Base-by-base conservation (phyloP, 305 asterid species). In the Fraxinus sp. region DNA sequence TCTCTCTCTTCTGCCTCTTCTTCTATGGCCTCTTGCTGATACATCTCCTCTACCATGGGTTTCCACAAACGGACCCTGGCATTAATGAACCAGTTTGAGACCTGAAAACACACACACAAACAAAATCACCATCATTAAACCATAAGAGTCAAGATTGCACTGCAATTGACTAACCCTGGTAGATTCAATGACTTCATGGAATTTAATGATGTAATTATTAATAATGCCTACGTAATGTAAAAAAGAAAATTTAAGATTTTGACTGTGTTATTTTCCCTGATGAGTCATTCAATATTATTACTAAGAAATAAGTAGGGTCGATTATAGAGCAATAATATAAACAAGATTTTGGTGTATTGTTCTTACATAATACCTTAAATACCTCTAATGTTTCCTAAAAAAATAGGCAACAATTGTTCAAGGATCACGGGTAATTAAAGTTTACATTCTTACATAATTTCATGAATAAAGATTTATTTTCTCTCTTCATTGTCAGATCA, bases 41-140 rank as follows among this genome's bases (percentile, higher is more conserved):
- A 96, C 98, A 96, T 96, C 77, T 96, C 98, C 84, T 94, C 98
- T 30, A 94, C 98, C 99, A 94, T 96, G 86, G 99, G 99, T 90
- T 96, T 96, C 99, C 99, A 96, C 92, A 96, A 86, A 18, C 99
- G 93, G 82, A 96, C 99, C 95, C 99, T 90, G 7, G 99, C 99
- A 91, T 96, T 96, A 52, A 96, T 96, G 94, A 94, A 96, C 99
- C 99, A 96, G 89, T 96, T 96, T 36, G 99, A 96, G 7, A 96
- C 99, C 99, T 95, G 94, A 66, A 88, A 79, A 78, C 3, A 79
- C 32, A 76, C 39, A 78, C 36, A 5, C 16, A 66, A 26, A 49
- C 72, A 44, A 32, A 73, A 78, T 32, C 66, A 70, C 32, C n/a
- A 11, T 33, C 41, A 33, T 76, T 9, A 57, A 32, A 16, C 24